Base-by-base conservation (phyloP, 2,329 filamentous ascomycete species). In the Curvularia hawaiiensis region DNA sequence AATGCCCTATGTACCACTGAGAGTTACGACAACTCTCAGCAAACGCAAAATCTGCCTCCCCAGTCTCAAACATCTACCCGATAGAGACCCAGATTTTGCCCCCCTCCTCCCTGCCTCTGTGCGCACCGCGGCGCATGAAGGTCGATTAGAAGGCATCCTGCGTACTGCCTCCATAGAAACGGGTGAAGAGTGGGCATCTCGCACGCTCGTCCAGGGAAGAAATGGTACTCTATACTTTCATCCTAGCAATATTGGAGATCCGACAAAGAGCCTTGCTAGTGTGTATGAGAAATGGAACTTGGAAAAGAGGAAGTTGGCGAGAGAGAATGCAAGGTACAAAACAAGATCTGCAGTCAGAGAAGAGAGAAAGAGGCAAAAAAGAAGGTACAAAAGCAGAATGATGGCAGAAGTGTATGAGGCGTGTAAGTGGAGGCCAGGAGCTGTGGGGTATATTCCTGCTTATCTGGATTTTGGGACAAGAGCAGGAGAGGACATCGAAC, bases 151-250 rank as follows among this genome's bases (percentile, higher is more conserved):
- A 7, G 64, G 65, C 3, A 35, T 65, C 0, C 60, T 76, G 0
- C 50, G 59, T 11, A 60, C 61, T 8, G 70, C 72, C 1, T 35
- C 45, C 0, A 65, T 74, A 28, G 72, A 75, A 44, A 58, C 54
- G 14, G 73, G 64, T 8, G 12, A 47, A 2, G 33, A 64, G 1
- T 76, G 73, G 73, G 63, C 64, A 2, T n/a, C 44, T 2, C 67
- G 71, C 12, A 75, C 73, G 0, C 50, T 56, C 3, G 54, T 75
- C 0, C 70, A 74, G 40, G 62, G 61, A 22, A 70, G 64, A 60
- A 72, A 69, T 33, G 72, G 64, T 0, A 47, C 57, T 0, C 68
- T 76, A 54, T 74, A 66, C 44, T 69, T 76, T 22, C n/a, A 63
- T 1, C 61, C 70, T 2, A 61, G 66, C 1, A 39, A 51, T 0